Base-by-base conservation (phyloP, 169 alveolate species). In the Plasmodium relictum region DNA sequence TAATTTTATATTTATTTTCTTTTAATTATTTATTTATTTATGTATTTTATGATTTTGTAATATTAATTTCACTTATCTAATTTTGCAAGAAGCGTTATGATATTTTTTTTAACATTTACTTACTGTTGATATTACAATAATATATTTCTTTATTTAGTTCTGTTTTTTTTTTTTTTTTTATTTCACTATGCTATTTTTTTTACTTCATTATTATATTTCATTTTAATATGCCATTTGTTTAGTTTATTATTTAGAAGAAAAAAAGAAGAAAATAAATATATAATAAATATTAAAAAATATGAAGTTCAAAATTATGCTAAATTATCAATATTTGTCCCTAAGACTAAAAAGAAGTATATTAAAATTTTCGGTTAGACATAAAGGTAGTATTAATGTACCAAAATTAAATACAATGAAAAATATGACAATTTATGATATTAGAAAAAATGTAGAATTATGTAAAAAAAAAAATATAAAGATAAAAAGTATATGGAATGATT, bases 391-490 rank as follows among this genome's bases (percentile, higher is more conserved):
- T n/a, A 66, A 83, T 39, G 16, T 24, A 31, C 91, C 91, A 7
- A 83, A 58, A 68, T 26, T 59, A 1, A 83, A 26, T 22, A 83
- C 91, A 56, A 41, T 83, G 73, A 68, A 83, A 45, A 18, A 44
- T 45, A 83, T 83, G 91, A 74, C 66, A 12, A 54, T 83, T 6
- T 18, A 22, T 3, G 68, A 44, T 22, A 22, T 83, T 9, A 39
- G 91, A 20, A 68, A 52, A 31, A 39, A 18, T 31, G 73, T 61
- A 20, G 44, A 83, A 61, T 12, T 83, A 26, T 68, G 91, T 72
- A 52, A 66, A 68, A 83, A 83, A 83, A 83, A 83, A 66, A 83
- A 68, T 56, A 20, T 68, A 20, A 83, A 83, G 16, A 12, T 18
- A 0, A 83, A 54, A 83, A 22, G n/a, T 22, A 26, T 83, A 2